These are phyloP conservation scores for Cladosporium oxysporum DNA, from an alignment of 2,329 filamentous ascomycete species.

Conservation along the genomic window DNA sequence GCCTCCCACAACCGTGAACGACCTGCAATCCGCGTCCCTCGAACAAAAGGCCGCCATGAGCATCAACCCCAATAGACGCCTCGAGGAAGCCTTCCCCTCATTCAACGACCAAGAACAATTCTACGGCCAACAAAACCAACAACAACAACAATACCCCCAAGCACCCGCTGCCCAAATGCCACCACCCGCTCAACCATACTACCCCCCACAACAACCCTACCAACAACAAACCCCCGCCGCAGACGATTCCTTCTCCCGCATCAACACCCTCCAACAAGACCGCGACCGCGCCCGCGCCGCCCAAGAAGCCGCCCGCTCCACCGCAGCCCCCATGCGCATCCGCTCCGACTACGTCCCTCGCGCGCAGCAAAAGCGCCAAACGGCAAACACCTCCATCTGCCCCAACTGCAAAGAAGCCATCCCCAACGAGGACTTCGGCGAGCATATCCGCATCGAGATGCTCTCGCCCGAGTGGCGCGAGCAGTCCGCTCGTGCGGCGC, in stretches of 20 bases:
- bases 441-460: constrained; percentile 93
- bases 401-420: constrained; percentile 93
- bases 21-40: constrained; percentile 89
- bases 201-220: constrained; percentile 21
- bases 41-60: constrained; percentile 94
- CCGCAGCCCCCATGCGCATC: constrained; percentile 78
- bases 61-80: constrained; percentile 75
- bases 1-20: constrained; percentile 83
- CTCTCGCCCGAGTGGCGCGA: constrained; percentile 95
- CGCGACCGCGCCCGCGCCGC: constrained; percentile 71
- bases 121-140: constrained; percentile 31
- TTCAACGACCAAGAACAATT: constrained; percentile 57
- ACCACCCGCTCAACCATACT: constrained; percentile 28
- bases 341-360: constrained; percentile 89
- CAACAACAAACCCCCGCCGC: constrained; percentile 26
- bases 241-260: constrained; percentile 26
- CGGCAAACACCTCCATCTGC: constrained; percentile 69
- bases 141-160: constrained; percentile 20
- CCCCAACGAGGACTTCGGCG: constrained; percentile 80
- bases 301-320: constrained; percentile 66
- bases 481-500: constrained; percentile 85
- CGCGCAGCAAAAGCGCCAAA: constrained; percentile 68
- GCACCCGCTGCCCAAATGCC: constrained; percentile 18
- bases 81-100: constrained; percentile 92
- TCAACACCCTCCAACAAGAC: constrained; percentile 36